Evolutionary conservation across 1,284 basidiomycete genomes (phyloP), one percentile per base, ranked within the genome.

Genomic region (Cutaneotrichosporon sp.): DNA sequence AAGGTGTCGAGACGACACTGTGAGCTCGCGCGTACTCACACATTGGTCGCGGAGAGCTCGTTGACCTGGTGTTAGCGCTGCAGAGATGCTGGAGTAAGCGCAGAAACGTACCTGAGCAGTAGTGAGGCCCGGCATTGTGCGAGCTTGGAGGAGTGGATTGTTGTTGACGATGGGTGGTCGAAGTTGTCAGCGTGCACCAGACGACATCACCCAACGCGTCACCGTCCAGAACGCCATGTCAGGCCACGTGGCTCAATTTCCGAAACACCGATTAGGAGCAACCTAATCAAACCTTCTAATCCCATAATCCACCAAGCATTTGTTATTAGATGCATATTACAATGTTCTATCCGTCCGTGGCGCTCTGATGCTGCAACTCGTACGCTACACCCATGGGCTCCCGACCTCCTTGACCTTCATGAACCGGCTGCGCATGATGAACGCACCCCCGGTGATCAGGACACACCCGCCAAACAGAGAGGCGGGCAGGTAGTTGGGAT

Each of bases 101-200:
- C 2, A 3, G 7, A 16, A 22, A 64, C 72, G 58, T 45, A 79
- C 77, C 72, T 80, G 78, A 57, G 77, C 78, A 58, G 78, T 77
- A 38, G 78, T 80, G 33, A 80, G 67, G 16, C 78, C 78, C 42
- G 73, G 73, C 78, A 80, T 79, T 10, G 33, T 72, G 47, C 38
- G 47, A 34, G 22, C 4, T 46, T 31, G 31, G 31, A 36, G 33
- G 8, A 18, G 25, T 36, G 50, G 18, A 36, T 54, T 42, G 53
- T 47, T 55, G 59, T 55, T 54, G 58, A 52, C 31, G 52, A 42
- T 38, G n/a, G n/a, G n/a, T n/a, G 16, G 18, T 31, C 42, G 38
- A 45, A 25, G 29, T 31, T 29, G n/a, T n/a, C 25, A 3, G 38
- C 29, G 31, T 56, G 53, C 14, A 42, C 31, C 10, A n/a, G n/a